Conservation (phyloP, 768 basidiomycete genomes). For the Auricularia sp. region DNA sequence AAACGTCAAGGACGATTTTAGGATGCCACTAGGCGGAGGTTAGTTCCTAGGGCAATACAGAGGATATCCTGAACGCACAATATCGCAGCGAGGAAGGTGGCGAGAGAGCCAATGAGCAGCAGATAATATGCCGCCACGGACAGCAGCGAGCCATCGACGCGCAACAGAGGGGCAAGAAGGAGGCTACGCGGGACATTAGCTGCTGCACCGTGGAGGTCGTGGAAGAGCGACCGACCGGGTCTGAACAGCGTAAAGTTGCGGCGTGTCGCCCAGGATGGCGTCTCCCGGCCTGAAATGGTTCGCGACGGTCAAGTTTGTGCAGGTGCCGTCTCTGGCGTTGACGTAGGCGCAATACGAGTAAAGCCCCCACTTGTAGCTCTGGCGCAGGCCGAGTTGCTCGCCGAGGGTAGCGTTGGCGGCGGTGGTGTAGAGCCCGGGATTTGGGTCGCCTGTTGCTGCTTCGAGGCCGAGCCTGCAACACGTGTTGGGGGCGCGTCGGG, state of each 20-base stretch:
- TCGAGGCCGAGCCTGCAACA: conserved; percentile 23
- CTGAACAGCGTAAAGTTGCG: conserved; percentile 46
- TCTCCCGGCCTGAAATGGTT: conserved; percentile 56
- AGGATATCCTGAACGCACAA: conserved; percentile 37
- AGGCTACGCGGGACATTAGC: background rate
- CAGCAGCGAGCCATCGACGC: conserved; percentile 21
- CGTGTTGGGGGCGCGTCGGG: conserved; percentile 22
- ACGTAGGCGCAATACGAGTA: conserved; percentile 73
- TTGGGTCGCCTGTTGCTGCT: conserved; percentile 44
- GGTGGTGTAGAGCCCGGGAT: conserved; percentile 53
- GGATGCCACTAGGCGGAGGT: conserved; percentile 43
- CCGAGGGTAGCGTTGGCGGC: conserved; percentile 57
- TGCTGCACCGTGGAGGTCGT: background rate
- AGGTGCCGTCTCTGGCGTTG: conserved; percentile 47
- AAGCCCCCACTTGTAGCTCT: conserved; percentile 68
- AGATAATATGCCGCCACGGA: conserved; percentile 69
- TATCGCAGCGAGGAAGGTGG: conserved; percentile 52
- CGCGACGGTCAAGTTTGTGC: conserved; percentile 52
- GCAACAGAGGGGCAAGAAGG: background rate
- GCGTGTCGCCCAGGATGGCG: conserved; percentile 58
- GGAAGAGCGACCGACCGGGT: conserved; percentile 38
- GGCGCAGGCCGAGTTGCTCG: conserved; percentile 48
- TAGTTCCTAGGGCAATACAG: conserved; percentile 5
- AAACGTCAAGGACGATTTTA: conserved; percentile 56
- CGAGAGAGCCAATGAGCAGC: conserved; percentile 61